These are phyloP conservation scores for Papiliotrema nemorosa DNA, from an alignment of 1,284 basidiomycete species.

Conservation along the genomic window DNA sequence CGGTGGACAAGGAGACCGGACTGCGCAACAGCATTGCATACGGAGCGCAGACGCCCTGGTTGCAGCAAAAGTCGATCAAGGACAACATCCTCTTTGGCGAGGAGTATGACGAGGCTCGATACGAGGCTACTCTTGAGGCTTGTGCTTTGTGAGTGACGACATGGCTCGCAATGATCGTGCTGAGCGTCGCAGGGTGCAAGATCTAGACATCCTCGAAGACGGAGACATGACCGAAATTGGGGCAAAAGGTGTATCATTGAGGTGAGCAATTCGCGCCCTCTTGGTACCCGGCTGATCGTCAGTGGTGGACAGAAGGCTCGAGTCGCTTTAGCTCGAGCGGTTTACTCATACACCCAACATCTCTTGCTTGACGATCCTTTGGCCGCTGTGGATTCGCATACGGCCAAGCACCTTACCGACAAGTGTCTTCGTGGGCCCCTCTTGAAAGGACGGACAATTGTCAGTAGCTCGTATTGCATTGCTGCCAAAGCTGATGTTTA, in stretches of 20 bases:
- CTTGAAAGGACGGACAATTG: conserved; percentile 63
- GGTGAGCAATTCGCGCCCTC: conserved; percentile 30
- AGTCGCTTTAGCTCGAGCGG: conserved; percentile 55
- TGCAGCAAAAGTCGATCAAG: conserved; percentile 58
- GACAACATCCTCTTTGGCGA: conserved; percentile 69
- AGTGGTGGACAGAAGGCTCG: conserved; percentile 79
- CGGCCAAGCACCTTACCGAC: conserved; percentile 67
- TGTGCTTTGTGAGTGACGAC: conserved; percentile 62
- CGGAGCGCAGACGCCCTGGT: conserved; percentile 79
- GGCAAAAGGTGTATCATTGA: conserved; percentile 60
- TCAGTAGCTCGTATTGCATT: conserved; percentile 15
- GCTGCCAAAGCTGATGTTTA: conserved; percentile 11
- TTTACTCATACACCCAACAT: conserved; percentile 58
- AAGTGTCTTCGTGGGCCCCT: conserved; percentile 63
- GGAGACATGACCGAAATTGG: conserved; percentile 72
- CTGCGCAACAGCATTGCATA: conserved; percentile 75
- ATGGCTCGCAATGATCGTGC: not conserved
- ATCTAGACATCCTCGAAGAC: conserved; percentile 71
- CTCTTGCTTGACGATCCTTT: conserved; percentile 85
- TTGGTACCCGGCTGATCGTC: conserved; percentile 20
- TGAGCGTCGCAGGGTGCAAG: conserved; percentile 45
- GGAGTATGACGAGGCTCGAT: conserved; percentile 61
- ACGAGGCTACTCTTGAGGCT: conserved; percentile 68
- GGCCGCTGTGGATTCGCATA: conserved; percentile 85
- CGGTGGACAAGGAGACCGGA: conserved; percentile 59